These are phyloP conservation scores for Apiospora kogelbergensis DNA, from an alignment of 2,329 filamentous ascomycete genomes.

Conservation along the genomic window DNA sequence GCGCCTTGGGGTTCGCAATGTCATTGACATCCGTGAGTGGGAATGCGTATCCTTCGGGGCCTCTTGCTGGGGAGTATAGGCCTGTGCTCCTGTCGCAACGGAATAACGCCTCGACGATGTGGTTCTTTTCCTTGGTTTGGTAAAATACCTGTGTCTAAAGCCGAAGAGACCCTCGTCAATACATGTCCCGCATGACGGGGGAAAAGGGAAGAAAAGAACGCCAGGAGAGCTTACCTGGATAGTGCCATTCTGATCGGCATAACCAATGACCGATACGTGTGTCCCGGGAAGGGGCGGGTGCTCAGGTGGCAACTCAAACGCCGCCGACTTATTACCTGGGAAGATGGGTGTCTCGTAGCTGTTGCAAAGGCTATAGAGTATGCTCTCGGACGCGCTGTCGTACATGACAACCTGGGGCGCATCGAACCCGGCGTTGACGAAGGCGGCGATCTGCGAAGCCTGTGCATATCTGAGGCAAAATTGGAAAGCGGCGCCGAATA, in stretches of 20 bases:
- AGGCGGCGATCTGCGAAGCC: neutral
- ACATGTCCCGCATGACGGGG: neutral
- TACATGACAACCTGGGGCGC: slow-evolving; percentile 15
- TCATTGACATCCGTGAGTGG: slow-evolving; percentile 20
- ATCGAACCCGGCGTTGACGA: neutral
- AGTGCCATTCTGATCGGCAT: neutral
- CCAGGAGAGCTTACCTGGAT: neutral
- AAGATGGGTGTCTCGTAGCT: slow-evolving; percentile 15
- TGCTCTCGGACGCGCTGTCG: slow-evolving; percentile 11
- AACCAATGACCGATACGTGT: slow-evolving; percentile 10
- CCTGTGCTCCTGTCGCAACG: neutral
- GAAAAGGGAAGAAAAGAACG: neutral
- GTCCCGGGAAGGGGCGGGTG: slow-evolving; percentile 10
- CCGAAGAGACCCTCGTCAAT: neutral
- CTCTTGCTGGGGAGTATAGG: too few species aligned
- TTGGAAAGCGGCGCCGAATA: neutral
- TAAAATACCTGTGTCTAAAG: too few species aligned
- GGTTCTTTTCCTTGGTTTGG: neutral
- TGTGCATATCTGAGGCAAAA: neutral
- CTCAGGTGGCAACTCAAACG: neutral
- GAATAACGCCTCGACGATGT: slow-evolving; percentile 11
- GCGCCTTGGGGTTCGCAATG: slow-evolving; percentile 18
- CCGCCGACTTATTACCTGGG: slow-evolving; percentile 9
- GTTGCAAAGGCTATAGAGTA: slow-evolving; percentile 17
- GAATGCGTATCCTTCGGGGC: too few species aligned